phyloP scores from a whole-genome alignment of 2,329 filamentous ascomycete genomes.

The Monosporascus sp. region DNA sequence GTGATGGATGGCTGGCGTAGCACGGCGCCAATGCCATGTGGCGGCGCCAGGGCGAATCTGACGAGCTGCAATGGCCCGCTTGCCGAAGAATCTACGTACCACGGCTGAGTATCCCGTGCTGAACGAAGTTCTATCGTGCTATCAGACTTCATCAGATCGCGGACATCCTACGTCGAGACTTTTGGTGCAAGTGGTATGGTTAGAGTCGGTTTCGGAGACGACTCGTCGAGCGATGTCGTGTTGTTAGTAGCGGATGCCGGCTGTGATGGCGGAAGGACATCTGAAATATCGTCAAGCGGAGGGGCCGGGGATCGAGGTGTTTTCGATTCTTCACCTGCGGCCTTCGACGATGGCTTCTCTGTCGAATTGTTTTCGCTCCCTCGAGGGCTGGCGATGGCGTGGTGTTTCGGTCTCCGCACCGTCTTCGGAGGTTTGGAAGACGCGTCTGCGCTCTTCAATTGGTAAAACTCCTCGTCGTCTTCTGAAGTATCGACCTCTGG shows the following conservation, averaged over 20 bases:
- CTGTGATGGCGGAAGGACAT: neutral
- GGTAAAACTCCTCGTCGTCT: conserved; percentile 1
- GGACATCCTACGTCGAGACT: neutral
- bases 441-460: neutral
- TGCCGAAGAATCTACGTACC: neutral
- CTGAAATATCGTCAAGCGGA: neutral
- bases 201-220: neutral
- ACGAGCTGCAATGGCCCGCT: neutral
- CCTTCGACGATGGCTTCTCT: too few species aligned
- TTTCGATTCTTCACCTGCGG: neutral
- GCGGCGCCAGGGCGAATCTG: too few species aligned
- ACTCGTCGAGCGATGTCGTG: neutral
- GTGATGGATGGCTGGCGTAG: too few species aligned
- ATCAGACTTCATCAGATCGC: neutral
- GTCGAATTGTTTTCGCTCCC: neutral
- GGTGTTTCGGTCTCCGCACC: neutral
- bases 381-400: neutral
- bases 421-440: neutral
- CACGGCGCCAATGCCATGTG: too few species aligned
- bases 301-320: neutral
- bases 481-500: conserved; percentile 1
- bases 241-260: neutral
- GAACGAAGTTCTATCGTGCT: neutral
- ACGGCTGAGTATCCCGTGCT: neutral
- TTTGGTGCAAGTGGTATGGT: neutral